These are phyloP conservation scores for Colletotrichum sp. DNA, from an alignment of 2,329 filamentous ascomycete genomes.

Conservation along the genomic window DNA sequence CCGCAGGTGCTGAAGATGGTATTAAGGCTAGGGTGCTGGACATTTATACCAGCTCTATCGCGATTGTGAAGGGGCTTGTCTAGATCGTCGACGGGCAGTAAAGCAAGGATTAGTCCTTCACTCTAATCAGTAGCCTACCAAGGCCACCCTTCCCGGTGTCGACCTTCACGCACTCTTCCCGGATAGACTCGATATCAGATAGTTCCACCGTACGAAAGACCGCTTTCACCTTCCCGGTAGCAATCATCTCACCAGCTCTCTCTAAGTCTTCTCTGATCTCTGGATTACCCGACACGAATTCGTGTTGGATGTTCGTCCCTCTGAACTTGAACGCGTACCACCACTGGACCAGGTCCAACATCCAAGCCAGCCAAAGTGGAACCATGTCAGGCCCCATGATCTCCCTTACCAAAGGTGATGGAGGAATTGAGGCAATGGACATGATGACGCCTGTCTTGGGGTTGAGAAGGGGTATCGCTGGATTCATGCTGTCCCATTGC, in stretches of 20 bases:
- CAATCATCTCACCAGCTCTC: conserved; percentile 42
- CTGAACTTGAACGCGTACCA: conserved; percentile 46
- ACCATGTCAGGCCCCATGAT: conserved; percentile 34
- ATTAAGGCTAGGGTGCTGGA: background rate
- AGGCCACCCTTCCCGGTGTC: conserved; percentile 45
- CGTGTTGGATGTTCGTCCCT: conserved; percentile 49
- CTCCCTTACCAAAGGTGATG: conserved; percentile 29
- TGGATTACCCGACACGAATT: conserved; percentile 49
- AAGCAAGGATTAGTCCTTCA: background rate
- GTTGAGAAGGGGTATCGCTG: conserved; percentile 44
- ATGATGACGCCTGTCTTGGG: conserved; percentile 40
- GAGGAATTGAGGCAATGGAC: conserved; percentile 45
- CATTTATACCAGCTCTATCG: background rate
- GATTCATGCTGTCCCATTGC: conserved; percentile 40
- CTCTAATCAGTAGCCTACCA: conserved; percentile 45
- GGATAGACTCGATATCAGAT: conserved; percentile 47
- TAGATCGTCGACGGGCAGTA: accelerated
- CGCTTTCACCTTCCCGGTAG: conserved; percentile 44
- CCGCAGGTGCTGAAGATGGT: background rate
- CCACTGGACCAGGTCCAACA: conserved; percentile 38
- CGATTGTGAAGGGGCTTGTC: background rate
- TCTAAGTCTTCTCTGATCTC: conserved; percentile 47
- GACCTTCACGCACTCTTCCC: conserved; percentile 43
- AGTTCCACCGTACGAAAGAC: conserved; percentile 47
- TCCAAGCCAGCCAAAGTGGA: conserved; percentile 42